phyloP scores from a whole-genome alignment of 768 basidiomycete genomes.

The Serendipita sp. region DNA sequence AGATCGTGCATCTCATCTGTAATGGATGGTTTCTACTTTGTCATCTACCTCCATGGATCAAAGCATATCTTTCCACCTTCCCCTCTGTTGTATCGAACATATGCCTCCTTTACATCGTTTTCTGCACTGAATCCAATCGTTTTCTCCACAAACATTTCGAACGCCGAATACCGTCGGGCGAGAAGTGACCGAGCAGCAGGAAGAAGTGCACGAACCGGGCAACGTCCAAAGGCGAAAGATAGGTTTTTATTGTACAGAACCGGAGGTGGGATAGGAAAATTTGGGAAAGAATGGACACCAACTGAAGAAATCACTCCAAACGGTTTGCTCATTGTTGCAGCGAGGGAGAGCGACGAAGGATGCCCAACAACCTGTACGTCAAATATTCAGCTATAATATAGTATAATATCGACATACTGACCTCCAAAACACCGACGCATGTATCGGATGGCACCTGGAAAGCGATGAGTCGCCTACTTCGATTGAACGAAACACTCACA shows the following conservation, averaged over 20 bases:
- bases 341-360: slow-evolving; percentile 40
- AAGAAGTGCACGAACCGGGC: slow-evolving; percentile 57
- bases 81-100: slow-evolving; percentile 18
- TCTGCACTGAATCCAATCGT: slow-evolving; percentile 35
- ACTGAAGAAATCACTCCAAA: slow-evolving; percentile 65
- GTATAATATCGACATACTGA: slow-evolving; percentile 14
- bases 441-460: slow-evolving; percentile 18
- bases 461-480: no score
- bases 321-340: slow-evolving; percentile 54
- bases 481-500: not conserved
- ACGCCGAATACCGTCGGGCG: slow-evolving; percentile 24
- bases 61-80: not conserved
- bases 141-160: slow-evolving; percentile 30
- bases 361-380: slow-evolving; percentile 48
- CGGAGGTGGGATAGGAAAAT: slow-evolving; percentile 29
- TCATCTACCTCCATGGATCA: no score
- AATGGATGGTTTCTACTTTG: no score
- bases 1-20: not conserved
- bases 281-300: slow-evolving; percentile 44
- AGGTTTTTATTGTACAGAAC: slow-evolving; percentile 58
- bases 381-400: not conserved
- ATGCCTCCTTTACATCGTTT: slow-evolving; percentile 32
- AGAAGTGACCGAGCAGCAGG: slow-evolving; percentile 57
- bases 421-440: slow-evolving; percentile 54
- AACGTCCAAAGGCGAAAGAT: slow-evolving; percentile 65